Evolutionary conservation across 805 yeast genomes (phyloP).

Genomic region (Kodamaea jinghongensis): DNA sequence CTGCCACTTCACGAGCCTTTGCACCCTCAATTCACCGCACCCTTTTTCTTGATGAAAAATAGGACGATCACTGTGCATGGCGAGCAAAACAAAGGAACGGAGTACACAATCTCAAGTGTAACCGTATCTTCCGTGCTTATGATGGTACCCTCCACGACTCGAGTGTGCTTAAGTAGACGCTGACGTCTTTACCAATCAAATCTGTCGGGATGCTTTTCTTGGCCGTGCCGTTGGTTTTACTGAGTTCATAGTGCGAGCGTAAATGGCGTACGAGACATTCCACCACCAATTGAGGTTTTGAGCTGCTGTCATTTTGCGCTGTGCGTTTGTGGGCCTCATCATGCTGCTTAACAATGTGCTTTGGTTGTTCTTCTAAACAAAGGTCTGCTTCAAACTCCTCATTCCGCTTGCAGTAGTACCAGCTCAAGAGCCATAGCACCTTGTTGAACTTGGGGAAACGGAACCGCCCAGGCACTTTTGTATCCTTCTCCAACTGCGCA

Average conservation of each 20-base stretch:
- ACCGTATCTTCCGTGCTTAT: too few relatives aligned
- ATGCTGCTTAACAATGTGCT: not conserved
- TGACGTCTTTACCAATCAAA: conserved; percentile 29
- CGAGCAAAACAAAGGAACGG: too few relatives aligned
- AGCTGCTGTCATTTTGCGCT: not conserved
- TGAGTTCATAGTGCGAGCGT: conserved; percentile 27
- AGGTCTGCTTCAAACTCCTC: not conserved
- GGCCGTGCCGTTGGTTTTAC: conserved; percentile 33
- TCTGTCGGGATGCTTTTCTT: conserved; percentile 31
- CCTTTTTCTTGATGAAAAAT: too few relatives aligned
- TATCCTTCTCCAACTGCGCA: conserved; percentile 57
- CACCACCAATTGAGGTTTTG: conserved; percentile 7
- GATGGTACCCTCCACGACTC: too few relatives aligned
- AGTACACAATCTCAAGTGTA: too few relatives aligned
- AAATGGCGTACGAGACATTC: conserved; percentile 24
- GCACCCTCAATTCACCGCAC: too few relatives aligned
- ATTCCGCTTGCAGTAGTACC: not conserved
- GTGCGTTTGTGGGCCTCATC: not conserved
- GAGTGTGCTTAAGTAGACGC: conserved; percentile 14
- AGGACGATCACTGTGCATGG: too few relatives aligned
- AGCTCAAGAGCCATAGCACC: conserved; percentile 67
- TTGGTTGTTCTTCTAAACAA: not conserved
- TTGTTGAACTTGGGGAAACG: conserved; percentile 74
- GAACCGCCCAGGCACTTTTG: conserved; percentile 73
- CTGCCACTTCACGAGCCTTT: too few relatives aligned